Evolutionary conservation across 163 green algal species (phyloP).

Genomic region (Volvox carteri): DNA sequence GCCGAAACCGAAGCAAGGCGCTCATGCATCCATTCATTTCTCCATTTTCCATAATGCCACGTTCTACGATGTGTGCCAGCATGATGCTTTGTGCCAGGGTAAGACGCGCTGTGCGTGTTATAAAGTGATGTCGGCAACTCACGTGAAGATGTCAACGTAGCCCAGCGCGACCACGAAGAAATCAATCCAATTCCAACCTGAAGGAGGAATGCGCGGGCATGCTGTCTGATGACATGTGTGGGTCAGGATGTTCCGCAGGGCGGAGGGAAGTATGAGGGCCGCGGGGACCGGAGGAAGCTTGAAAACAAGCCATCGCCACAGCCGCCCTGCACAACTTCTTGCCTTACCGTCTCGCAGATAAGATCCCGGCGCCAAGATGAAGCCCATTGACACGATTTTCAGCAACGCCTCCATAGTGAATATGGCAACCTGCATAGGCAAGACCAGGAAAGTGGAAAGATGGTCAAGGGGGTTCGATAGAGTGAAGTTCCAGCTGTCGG

Average conservation of each 20-base stretch:
- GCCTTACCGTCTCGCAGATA: constrained; percentile 53
- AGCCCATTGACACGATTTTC: constrained; percentile 53
- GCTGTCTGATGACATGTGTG: background rate
- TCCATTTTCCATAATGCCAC: too few relatives aligned
- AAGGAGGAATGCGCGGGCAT: background rate
- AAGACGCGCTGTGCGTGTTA: too few relatives aligned
- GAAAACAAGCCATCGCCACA: too few relatives aligned
- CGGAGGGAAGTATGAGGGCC: too few relatives aligned
- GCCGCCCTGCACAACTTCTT: background rate
- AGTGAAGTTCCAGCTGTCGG: background rate
- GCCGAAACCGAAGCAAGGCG: too few relatives aligned
- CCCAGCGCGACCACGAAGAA: constrained; percentile 73
- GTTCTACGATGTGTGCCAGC: too few relatives aligned
- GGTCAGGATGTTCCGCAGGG: background rate
- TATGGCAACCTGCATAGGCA: constrained; percentile 37
- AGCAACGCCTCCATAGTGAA: constrained; percentile 39
- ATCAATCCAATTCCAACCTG: constrained; percentile 81
- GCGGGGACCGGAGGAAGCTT: too few relatives aligned
- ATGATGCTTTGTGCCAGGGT: too few relatives aligned
- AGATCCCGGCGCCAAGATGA: background rate
- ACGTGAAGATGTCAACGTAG: constrained; percentile 66
- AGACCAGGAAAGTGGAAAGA: background rate
- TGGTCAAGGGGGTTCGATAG: background rate
- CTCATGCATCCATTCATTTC: too few relatives aligned
- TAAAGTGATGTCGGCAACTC: too few relatives aligned